Evolutionary conservation across 2,329 filamentous ascomycete genomes (phyloP), one percentile per base, ranked within the genome.

Genomic region (Chaetomium sp.): DNA sequence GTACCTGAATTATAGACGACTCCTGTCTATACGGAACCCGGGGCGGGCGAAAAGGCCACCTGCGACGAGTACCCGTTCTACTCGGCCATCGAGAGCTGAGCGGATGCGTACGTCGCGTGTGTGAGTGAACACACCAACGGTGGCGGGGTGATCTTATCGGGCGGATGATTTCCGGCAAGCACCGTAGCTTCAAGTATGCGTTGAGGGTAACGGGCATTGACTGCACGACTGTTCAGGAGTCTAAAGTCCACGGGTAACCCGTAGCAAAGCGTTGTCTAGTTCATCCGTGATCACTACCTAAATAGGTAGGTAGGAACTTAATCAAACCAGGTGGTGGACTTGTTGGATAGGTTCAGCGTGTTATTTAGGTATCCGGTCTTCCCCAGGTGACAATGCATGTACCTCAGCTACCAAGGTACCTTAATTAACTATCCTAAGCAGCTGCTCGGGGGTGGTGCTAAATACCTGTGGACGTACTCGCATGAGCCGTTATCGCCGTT

Each of bases 21-120:
- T n/a, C n/a, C n/a, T n/a, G n/a, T n/a, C n/a, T n/a, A n/a, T n/a
- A n/a, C n/a, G 23, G 51, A 54, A 27, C 51, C 51, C 27, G 51
- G 51, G 27, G 51, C 51, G 6, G 51, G 51, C 16, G 51, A 54
- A 27, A 54, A 33, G 23, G 51, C 51, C 25, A 54, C 51, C 29
- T 54, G 51, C 51, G 51, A 54, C 16, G 51, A 54, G 51, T 54
- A 54, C 51, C 51, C 51, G 51, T 54, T 54, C 29, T 33, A 54
- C 51, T 54, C 51, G 51, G 51, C 51, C 27, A 33, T 33, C 29
- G 19, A 54, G 29, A 29, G 51, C 27, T 27, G 51, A n/a, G 27
- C 27, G 16, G 29, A 33, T 19, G 51, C 51, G 51, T 29, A 54
- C 51, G 51, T 54, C 16, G 51, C 51, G 1, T 54, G 51, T 54